These are phyloP conservation scores for Leccinum obscurum DNA, from an alignment of 768 basidiomycete genomes.

Conservation along the genomic window DNA sequence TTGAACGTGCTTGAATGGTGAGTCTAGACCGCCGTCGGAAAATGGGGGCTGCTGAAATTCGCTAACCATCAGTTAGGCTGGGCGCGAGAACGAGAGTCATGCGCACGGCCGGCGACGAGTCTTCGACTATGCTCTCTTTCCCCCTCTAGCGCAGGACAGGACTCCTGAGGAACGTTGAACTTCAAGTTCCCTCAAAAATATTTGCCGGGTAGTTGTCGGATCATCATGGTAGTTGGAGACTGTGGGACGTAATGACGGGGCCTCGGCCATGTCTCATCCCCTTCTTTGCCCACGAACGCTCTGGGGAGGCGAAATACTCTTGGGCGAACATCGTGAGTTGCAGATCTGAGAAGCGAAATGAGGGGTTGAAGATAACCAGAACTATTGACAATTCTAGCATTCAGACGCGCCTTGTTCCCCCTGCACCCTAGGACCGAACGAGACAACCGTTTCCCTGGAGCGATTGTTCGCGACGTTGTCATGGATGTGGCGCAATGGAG, in stretches of 20 bases:
- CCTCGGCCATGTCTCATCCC: neutral
- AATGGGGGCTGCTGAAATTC: neutral
- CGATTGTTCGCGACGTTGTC: neutral
- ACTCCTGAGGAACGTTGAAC: conserved; percentile 8
- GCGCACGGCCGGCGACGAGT: neutral
- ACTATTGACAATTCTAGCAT: neutral
- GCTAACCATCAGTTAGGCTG: neutral
- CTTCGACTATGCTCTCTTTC: neutral
- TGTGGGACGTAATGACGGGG: conserved; percentile 9
- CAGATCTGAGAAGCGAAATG: conserved; percentile 1
- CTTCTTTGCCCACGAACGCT: neutral
- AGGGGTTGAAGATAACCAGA: conserved; percentile 4
- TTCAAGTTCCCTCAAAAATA: neutral
- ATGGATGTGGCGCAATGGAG: neutral
- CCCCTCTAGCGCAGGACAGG: neutral
- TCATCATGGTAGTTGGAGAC: neutral
- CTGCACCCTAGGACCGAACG: neutral
- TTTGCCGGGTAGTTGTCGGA: neutral
- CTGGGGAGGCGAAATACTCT: neutral
- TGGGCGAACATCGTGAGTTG: conserved; percentile 1
- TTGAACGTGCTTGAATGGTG: neutral
- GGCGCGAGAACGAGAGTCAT: neutral
- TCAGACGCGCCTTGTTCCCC: neutral
- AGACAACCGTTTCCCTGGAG: neutral
- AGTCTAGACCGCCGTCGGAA: neutral